Conservation (phyloP, 441 rosid species). For the Populus hybrid region DNA sequence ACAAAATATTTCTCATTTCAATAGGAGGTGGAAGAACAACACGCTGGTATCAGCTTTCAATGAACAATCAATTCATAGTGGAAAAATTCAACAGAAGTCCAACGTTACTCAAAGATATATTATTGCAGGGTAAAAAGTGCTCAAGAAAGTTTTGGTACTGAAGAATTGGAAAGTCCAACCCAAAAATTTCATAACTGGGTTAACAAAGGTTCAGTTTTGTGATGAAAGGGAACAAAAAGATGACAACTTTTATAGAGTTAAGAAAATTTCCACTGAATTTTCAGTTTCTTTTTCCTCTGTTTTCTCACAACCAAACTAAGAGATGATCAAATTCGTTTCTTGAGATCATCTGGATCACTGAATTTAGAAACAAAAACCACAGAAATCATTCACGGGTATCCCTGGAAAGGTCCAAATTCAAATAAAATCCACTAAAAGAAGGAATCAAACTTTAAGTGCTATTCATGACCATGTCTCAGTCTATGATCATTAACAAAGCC, state of each 20-base stretch:
- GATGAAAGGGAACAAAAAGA: background rate
- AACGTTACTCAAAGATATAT: no score
- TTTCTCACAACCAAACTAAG: background rate
- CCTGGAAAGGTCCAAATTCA: background rate
- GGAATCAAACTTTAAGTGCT: background rate
- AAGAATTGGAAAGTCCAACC: background rate
- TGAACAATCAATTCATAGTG: background rate
- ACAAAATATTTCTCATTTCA: background rate
- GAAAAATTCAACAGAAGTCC: background rate
- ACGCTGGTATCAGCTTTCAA: background rate
- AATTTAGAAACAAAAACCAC: background rate
- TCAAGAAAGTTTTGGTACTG: background rate
- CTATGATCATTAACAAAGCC: background rate
- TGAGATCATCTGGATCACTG: background rate
- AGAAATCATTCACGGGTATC: background rate
- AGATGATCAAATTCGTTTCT: background rate
- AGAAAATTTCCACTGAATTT: background rate
- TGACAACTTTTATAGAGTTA: background rate
- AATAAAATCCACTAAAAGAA: background rate
- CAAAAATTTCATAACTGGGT: background rate
- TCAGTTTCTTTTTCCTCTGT: background rate
- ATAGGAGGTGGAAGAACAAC: background rate
- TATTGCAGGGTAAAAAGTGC: background rate
- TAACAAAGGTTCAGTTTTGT: background rate
- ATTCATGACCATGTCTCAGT: background rate